phyloP scores from a whole-genome alignment of 2,329 filamentous ascomycete genomes.

The Colletotrichum navitas region DNA sequence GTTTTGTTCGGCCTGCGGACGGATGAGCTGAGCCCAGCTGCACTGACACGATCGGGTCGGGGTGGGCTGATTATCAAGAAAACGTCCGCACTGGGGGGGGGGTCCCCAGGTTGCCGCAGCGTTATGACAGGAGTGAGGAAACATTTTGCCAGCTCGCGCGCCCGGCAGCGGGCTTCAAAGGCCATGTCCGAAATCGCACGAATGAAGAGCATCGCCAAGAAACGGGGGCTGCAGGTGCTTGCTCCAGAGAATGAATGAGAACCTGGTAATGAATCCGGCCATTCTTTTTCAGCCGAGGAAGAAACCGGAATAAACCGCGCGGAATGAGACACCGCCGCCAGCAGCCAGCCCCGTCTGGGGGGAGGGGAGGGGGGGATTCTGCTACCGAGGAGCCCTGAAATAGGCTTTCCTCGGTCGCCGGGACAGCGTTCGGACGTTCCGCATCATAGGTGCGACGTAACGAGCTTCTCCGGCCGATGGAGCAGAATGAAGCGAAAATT shows the following conservation, averaged over 20 bases:
- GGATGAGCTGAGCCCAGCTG: conserved; percentile 25
- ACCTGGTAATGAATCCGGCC: conserved; percentile 13
- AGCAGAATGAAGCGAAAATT: conserved; percentile 11
- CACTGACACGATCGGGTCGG: conserved; percentile 37
- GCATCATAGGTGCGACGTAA: conserved; percentile 22
- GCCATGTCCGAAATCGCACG: conserved; percentile 36
- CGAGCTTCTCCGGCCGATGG: conserved; percentile 14
- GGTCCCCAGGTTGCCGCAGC: conserved; percentile 27
- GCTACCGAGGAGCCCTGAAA: conserved; percentile 21
- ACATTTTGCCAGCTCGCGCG: conserved; percentile 7
- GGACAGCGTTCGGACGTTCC: conserved; percentile 30
- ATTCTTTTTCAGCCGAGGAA: conserved; percentile 30
- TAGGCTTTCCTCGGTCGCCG: conserved; percentile 38
- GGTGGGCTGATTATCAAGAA: conserved; percentile 13
- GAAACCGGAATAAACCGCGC: conserved; percentile 12
- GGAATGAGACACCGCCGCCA: neutral
- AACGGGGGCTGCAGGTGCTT: conserved; percentile 12
- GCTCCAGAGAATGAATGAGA: conserved; percentile 6
- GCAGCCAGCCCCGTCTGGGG: conserved; percentile 1
- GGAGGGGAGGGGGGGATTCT: neutral
- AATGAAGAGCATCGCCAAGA: conserved; percentile 32
- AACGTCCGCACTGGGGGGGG: conserved; percentile 11
- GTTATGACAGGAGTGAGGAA: conserved; percentile 24
- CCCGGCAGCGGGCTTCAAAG: conserved; percentile 19
- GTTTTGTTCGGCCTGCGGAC: conserved; percentile 35